Base-by-base conservation (phyloP, 768 basidiomycete genomes). In the Pisolithus orientalis region DNA sequence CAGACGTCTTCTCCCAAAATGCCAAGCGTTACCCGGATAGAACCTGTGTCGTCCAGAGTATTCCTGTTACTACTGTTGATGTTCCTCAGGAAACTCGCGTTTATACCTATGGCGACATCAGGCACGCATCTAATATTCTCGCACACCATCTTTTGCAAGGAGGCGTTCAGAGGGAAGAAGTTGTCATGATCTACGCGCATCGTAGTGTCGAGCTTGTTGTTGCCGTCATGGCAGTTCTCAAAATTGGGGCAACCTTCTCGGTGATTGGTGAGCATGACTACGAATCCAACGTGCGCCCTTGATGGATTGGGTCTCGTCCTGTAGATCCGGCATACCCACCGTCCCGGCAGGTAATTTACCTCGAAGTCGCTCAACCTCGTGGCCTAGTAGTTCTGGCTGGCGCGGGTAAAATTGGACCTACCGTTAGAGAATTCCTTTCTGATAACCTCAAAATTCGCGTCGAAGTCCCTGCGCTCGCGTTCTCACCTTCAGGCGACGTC, bases 131-230 rank as follows among this genome's bases (percentile, higher is more conserved):
- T 1, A 98, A 98, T 65, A 75, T 94, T 29, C 78, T 99, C 10
- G 86, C 95, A 0, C 94, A 97, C 63, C 83, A 94, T 60, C 80
- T 99, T 54, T 72, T 97, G 39, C 81, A 84, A 57, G 82, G 82
- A 13, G 96, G 96, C 6, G 72, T 99, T 4, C 78, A 94, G 67
- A 76, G 91, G 32, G 95, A 94, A 62, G 96, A 99, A 57, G 93
- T 98, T 17, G 93, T 98, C 49, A 97, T 95, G 86, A 87, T 99
- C 17, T 99, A 98, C 63, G 95, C 95, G 2, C 85, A 96, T 62
- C 82, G 96, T 32, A 92, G 90, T 59, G 94, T 97, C 44, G 95
- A 99, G 67, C 84, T 99, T 49, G 90, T 96, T 2, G 89, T 98
- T 3, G 94, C 95, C 5, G 93, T 98, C 7, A 90, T 99, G 87